Percentiles rank a stretch among this genome's conserved stretches.
phyloP scores from a whole-genome alignment of 495 filamentous ascomycete genomes.

The Hypoxylon rickii region DNA sequence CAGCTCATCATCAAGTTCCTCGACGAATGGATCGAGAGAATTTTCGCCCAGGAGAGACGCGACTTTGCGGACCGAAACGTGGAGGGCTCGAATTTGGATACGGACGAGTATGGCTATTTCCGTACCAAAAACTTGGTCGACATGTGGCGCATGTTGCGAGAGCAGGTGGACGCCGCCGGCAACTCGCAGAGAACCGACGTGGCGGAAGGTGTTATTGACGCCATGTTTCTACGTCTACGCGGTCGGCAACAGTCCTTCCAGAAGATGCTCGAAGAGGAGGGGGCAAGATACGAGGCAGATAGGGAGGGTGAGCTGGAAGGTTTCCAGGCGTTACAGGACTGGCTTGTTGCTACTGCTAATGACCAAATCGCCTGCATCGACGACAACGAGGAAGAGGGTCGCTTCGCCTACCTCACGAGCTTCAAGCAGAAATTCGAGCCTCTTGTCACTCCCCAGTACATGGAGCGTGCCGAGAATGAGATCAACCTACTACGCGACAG shows the following conservation, averaged over 20 bases:
- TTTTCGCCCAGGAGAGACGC: slow-evolving; percentile 76
- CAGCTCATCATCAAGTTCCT: slow-evolving; percentile 92
- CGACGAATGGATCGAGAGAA: slow-evolving; percentile 96
- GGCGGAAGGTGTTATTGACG: slow-evolving; percentile 88
- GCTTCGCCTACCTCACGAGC: slow-evolving; percentile 74
- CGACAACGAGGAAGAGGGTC: slow-evolving; percentile 73
- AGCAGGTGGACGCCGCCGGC: slow-evolving; percentile 81
- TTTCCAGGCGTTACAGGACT: slow-evolving; percentile 82
- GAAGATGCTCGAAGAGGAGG: slow-evolving; percentile 85
- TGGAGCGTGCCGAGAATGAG: slow-evolving; percentile 70
- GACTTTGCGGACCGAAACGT: slow-evolving; percentile 77
- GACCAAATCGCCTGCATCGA: slow-evolving; percentile 98
- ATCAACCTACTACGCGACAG: slow-evolving; percentile 78
- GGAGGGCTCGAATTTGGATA: slow-evolving; percentile 74
- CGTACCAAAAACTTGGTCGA: slow-evolving; percentile 87
- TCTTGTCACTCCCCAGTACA: slow-evolving; percentile 79
- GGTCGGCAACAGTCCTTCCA: slow-evolving; percentile 83
- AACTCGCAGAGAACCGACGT: slow-evolving; percentile 84
- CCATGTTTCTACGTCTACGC: slow-evolving; percentile 86
- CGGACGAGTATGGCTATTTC: slow-evolving; percentile 83
- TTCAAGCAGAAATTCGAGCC: slow-evolving; percentile 80
- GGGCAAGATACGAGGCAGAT: slow-evolving; percentile 65
- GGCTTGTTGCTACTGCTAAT: slow-evolving; percentile 95
- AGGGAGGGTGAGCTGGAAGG: slow-evolving; percentile 71
- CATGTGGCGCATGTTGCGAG: slow-evolving; percentile 96